A percentile compares a stretch with the other conserved stretches of the same genome.
These are phyloP conservation scores for Ampelocalamus luodianensis DNA, from an alignment of 176 grass and related monocot species.

Conservation along the genomic window DNA sequence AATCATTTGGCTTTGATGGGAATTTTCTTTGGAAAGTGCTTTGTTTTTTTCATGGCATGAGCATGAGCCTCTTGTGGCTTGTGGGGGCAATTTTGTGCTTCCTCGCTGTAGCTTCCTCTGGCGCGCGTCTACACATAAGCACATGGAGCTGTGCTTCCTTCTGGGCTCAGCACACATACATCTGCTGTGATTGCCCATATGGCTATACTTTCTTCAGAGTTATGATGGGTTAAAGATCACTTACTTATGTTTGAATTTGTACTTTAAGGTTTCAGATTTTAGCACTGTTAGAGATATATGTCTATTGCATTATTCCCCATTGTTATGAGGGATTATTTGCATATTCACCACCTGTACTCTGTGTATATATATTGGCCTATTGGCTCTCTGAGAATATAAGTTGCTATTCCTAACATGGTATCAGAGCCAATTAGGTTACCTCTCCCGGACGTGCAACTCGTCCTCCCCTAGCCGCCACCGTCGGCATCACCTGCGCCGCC, in stretches of 20 bases:
- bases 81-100: constrained; percentile 30
- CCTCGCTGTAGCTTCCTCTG: constrained; percentile 25
- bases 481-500: no score
- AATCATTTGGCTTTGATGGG: constrained; percentile 30
- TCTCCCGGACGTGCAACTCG: no score
- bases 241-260: not conserved
- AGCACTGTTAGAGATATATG: no score
- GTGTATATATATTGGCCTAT: no score
- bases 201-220: constrained; percentile 13
- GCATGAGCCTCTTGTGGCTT: constrained; percentile 38
- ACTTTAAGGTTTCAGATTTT: constrained; percentile 2
- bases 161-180: not conserved
- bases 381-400: no score
- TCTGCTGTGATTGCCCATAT: not conserved
- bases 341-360: no score
- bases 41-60: constrained; percentile 33
- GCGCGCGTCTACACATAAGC: not conserved
- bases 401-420: no score
- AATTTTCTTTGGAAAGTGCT: constrained; percentile 35
- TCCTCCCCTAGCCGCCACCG: no score
- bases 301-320: no score
- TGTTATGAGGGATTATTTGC: no score
- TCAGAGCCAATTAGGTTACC: no score
- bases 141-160: constrained; percentile 19
- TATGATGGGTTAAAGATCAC: constrained; percentile 16